phyloP scores from a whole-genome alignment of 2,329 filamentous ascomycete genomes.

The Gnomoniopsis smithogilvyi region DNA sequence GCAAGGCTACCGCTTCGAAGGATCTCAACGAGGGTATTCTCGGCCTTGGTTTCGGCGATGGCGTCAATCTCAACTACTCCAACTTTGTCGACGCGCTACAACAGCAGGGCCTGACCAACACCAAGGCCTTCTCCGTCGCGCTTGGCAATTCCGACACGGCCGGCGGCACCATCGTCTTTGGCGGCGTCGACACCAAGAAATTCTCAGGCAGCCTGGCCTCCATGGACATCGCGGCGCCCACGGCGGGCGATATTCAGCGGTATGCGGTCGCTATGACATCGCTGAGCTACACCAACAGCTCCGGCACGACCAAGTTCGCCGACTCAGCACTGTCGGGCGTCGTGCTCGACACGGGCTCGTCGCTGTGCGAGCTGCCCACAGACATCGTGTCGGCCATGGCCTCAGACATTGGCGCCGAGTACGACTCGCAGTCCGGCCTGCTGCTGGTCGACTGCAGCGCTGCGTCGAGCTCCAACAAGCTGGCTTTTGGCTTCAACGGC shows the following conservation, averaged over 20 bases:
- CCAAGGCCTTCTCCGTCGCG: constrained; percentile 30
- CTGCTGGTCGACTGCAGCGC: constrained; percentile 40
- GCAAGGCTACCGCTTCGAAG: constrained; percentile 47
- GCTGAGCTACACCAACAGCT: constrained; percentile 32
- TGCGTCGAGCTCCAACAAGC: constrained; percentile 26
- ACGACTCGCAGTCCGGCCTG: constrained; percentile 34
- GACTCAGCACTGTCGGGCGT: constrained; percentile 37
- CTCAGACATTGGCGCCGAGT: constrained; percentile 42
- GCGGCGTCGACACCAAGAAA: constrained; percentile 44
- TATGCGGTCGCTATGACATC: constrained; percentile 42
- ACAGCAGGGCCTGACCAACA: constrained; percentile 44
- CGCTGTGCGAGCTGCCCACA: constrained; percentile 63
- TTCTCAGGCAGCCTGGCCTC: constrained; percentile 34
- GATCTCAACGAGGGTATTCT: constrained; percentile 55
- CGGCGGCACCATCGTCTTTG: constrained; percentile 36
- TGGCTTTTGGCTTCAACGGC: constrained; percentile 38
- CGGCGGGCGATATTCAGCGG: constrained; percentile 26
- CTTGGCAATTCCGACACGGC: constrained; percentile 27
- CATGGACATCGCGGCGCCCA: constrained; percentile 26
- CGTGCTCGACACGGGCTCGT: constrained; percentile 65
- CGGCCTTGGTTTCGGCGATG: constrained; percentile 63
- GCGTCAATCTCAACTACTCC: constrained; percentile 37
- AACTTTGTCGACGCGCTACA: constrained; percentile 45
- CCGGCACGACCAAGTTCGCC: constrained; percentile 20
- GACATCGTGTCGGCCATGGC: constrained; percentile 45